Base-by-base conservation (phyloP, 1,139 yeast species). In the Arxiozyma heterogenica region DNA sequence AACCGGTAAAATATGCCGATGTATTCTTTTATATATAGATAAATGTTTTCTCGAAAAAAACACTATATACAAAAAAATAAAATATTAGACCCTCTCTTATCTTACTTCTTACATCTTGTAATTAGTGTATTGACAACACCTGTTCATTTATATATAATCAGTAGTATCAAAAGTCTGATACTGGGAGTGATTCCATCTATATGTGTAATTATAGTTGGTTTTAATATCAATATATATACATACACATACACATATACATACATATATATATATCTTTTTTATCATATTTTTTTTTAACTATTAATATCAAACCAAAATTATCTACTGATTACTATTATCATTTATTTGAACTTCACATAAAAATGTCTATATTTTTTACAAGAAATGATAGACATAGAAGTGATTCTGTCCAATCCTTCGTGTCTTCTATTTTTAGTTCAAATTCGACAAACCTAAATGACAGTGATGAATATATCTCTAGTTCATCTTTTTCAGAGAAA, bases 321-420 rank as follows among this genome's bases (percentile, higher is more conserved):
- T 27, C 30, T 11, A 7, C 8, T 27, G 30, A 27, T 27, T 12
- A 34, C 15, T 34, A 15, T 15, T 15, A 4, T 15, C 15, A n/a
- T 34, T 34, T 12, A 4, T 12, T 34, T 34, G 15, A 12, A 4
- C 39, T 4, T 1, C 39, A 17, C 2, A 7, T 1, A 12, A 12
- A 34, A 12, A 34, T 34, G 39, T 34, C 39, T n/a, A 12, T n/a
- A 2, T 34, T 34, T 15, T 3, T n/a, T n/a, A n/a, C 34, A 21
- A 41, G 5, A 30, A 43, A 43, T 20, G 51, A 49, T 34, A 43
- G 51, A 42, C n/a, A 42, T 30, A 49, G 51, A 49, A 49, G 51
- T 43, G 41, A 44, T 34, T 49, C 51, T 34, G 43, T 49, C 22
- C 51, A 49, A 34, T 49, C 51, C 4, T 42, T 42, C 20, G 47